Base-by-base conservation (phyloP, 257 asterid species). In the Linaria vulgaris region DNA sequence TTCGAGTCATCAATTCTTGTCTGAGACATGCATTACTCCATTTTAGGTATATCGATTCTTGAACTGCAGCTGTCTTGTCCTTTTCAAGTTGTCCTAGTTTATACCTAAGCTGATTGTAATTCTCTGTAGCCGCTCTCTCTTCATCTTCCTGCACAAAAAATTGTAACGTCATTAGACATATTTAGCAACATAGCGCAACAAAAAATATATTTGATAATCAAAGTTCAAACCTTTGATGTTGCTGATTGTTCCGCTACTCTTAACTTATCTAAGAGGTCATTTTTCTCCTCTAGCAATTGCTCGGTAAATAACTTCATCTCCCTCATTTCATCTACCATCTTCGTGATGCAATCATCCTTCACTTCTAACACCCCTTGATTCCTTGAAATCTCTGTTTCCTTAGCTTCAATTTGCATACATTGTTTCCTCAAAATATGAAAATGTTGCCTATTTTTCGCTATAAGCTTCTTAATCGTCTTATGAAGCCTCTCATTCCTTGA, bases 1-100 rank as follows among this genome's bases (percentile, higher is more conserved):
- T 79, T 62, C 71, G 74, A n/a, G n/a, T n/a, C 79, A 43, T 63
- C 38, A 80, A 41, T 61, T 82, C 84, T 23, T 84, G 83, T 72
- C 76, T 83, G 38, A 79, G 56, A 54, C 80, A 81, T 19, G 85
- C 88, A 51, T 80, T 82, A 64, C 76, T 63, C 87, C 91, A 69
- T 57, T 84, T 78, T 37, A 84, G 56, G 67, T 75, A 69, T 51
- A 73, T 56, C 66, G 77, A 15, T 62, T 85, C 90, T 63, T 65
- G 60, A 38, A 57, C 64, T 67, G 72, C 82, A 20, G 46, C 30
- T 14, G 70, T 75, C 45, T 67, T 61, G 2, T 77, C 70, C 49
- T 64, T 62, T 56, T 68, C 61, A 19, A 74, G 55, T 61, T 74
- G 75, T 44, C 72, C 78, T n/a, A 70, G 58, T 47, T 76, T 67